phyloP scores from a whole-genome alignment of 2,329 filamentous ascomycete species.

The Hypoxylon sp. region DNA sequence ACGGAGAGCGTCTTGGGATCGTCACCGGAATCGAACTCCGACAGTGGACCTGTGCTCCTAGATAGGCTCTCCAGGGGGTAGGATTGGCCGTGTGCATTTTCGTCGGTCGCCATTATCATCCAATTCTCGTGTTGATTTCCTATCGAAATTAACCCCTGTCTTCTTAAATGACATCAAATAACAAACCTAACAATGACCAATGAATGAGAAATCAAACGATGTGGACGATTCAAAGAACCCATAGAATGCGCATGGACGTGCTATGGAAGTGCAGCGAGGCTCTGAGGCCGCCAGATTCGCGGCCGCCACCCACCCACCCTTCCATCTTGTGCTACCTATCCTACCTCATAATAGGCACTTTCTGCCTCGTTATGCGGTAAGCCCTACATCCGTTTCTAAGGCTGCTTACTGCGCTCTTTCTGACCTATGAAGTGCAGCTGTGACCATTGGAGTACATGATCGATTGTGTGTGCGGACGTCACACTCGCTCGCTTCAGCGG shows the following conservation, averaged over 20 bases:
- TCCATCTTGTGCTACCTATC: too few relatives aligned
- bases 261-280: too few relatives aligned
- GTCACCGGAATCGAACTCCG: neutral
- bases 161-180: neutral
- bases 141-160: neutral
- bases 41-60: neutral
- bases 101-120: slow-evolving; percentile 1
- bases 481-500: neutral
- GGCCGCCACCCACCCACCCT: neutral
- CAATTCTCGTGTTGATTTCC: neutral
- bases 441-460: neutral
- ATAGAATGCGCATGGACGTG: neutral
- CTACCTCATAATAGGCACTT: too few relatives aligned
- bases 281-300: neutral
- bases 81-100: too few relatives aligned
- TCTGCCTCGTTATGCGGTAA: too few relatives aligned
- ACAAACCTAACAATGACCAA: neutral
- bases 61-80: neutral
- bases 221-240: neutral
- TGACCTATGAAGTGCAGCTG: too few relatives aligned
- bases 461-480: neutral
- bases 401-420: neutral
- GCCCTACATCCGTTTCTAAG: too few relatives aligned
- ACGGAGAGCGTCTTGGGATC: neutral
- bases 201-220: neutral